Conservation (phyloP, 345 rosid species). For the Eucalyptus marginata region DNA sequence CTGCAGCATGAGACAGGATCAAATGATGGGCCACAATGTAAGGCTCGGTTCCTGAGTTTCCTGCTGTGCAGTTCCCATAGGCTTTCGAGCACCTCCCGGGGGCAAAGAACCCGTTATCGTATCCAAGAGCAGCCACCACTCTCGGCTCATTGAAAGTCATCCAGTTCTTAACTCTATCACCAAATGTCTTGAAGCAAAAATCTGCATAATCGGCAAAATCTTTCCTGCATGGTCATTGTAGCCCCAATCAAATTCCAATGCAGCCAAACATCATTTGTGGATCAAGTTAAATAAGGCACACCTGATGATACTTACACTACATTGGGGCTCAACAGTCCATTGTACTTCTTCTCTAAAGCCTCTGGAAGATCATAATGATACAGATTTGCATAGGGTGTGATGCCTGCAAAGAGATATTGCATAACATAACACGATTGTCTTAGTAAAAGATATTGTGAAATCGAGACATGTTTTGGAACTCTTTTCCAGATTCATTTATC, state of each 20-base stretch:
- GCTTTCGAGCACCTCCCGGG: conserved; percentile 88
- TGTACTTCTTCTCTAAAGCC: conserved; percentile 73
- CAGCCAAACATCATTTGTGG: background rate
- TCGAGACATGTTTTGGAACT: background rate
- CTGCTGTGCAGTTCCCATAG: conserved; percentile 71
- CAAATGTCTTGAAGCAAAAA: conserved; percentile 79
- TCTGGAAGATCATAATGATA: conserved; percentile 89
- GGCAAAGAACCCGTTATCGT: conserved; percentile 72
- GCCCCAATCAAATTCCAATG: background rate
- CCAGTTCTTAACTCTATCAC: conserved; percentile 95
- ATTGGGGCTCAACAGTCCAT: conserved; percentile 50
- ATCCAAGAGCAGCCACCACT: conserved; percentile 87
- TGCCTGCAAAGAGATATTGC: conserved; percentile 23
- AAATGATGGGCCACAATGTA: conserved; percentile 81
- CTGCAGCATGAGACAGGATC: conserved; percentile 76
- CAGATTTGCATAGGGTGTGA: conserved; percentile 85
- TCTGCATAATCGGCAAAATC: conserved; percentile 89
- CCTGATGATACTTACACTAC: conserved; percentile 50
- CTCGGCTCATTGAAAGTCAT: conserved; percentile 94
- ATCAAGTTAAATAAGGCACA: background rate
- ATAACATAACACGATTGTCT: background rate
- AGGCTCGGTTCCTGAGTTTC: conserved; percentile 88
- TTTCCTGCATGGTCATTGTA: conserved; percentile 24
- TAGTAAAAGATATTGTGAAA: background rate
- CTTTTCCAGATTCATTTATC: background rate